Evolutionary conservation across 2,329 filamentous ascomycete genomes (phyloP), one percentile per base, ranked within the genome.

Genomic region (Exserohilum rostratum): DNA sequence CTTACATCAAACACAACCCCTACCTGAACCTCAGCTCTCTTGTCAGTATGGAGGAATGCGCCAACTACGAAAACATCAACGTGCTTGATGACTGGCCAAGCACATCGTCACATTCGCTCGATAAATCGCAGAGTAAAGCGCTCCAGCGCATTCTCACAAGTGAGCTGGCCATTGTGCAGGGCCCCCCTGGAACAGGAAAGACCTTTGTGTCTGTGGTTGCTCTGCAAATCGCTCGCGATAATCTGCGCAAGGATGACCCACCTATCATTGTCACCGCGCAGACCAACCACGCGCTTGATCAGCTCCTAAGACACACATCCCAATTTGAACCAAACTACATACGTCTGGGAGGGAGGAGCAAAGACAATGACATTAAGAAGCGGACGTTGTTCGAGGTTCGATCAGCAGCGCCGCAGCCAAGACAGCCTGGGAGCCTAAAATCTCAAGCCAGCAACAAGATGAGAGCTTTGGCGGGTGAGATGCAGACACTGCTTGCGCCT

Each of bases 251-350:
- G 1, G 78, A 75, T 0, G 85, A 88, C 53, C 82, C 87, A 7
- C 90, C 90, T 0, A 87, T 97, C 27, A 81, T 96, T 17, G 56
- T 96, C 3, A 84, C 91, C 0, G 91, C 91, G 6, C 91, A 96
- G 65, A 97, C 92, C 0, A 97, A 97, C 55, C 91, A 96, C 73
- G 92, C 92, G 0, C 78, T 96, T 0, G 92, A 97, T 64, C 92
- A 96, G 68, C 79, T 97, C 0, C 78, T 96, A 0, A 76, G 78
- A 1, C 85, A 88, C 50, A 80, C 91, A 13, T 79, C 85, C 1
- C 68, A 77, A 5, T 89, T 88, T 61, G 87, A 89, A 62, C 72
- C 77, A 0, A 81, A 85, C 1, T 87, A 92, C 53, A 77, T 88
- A 44, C 83, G 88, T 7, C 75, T 90, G 9, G 91, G 91, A 37